Conservation (phyloP, 805 yeast genomes). For the Candida easanensis region DNA sequence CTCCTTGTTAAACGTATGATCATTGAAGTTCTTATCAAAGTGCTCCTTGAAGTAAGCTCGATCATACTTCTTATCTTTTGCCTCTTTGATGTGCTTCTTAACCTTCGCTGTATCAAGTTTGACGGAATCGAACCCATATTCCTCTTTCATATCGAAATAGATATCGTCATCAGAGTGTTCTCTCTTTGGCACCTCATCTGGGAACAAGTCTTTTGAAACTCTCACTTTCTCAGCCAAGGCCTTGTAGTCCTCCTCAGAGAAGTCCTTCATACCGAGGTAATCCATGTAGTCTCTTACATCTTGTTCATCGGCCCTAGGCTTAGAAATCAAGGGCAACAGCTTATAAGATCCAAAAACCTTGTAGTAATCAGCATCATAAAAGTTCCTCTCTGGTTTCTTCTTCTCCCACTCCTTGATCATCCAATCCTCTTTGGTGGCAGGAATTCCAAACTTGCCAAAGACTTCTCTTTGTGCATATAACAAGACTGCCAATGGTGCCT, state of each 20-base stretch:
- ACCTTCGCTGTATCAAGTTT: slow-evolving; percentile 8
- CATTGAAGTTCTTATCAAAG: neutral
- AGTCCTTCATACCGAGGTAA: slow-evolving; percentile 6
- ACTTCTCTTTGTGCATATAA: slow-evolving; percentile 17
- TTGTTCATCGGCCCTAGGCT: neutral
- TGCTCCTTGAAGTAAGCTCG: neutral
- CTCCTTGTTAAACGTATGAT: neutral
- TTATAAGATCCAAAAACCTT: slow-evolving; percentile 17
- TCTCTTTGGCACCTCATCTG: slow-evolving; percentile 5
- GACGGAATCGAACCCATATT: slow-evolving; percentile 24
- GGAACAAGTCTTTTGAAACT: no score
- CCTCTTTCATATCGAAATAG: slow-evolving; percentile 19
- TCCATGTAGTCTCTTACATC: neutral
- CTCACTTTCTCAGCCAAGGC: no score
- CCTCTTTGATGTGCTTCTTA: neutral
- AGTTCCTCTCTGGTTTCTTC: slow-evolving; percentile 15
- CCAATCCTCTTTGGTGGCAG: slow-evolving; percentile 10
- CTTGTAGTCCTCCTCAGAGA: slow-evolving; percentile 1
- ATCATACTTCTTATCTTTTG: neutral
- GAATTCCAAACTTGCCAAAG: slow-evolving; percentile 17
- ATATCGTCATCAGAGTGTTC: slow-evolving; percentile 3
- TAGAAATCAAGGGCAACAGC: slow-evolving; percentile 5
- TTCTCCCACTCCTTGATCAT: slow-evolving; percentile 7
- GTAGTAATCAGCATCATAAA: slow-evolving; percentile 19
- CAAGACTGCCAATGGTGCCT: slow-evolving; percentile 13